These are phyloP conservation scores for Firmiana major DNA, from an alignment of 345 rosid species.

Conservation along the genomic window DNA sequence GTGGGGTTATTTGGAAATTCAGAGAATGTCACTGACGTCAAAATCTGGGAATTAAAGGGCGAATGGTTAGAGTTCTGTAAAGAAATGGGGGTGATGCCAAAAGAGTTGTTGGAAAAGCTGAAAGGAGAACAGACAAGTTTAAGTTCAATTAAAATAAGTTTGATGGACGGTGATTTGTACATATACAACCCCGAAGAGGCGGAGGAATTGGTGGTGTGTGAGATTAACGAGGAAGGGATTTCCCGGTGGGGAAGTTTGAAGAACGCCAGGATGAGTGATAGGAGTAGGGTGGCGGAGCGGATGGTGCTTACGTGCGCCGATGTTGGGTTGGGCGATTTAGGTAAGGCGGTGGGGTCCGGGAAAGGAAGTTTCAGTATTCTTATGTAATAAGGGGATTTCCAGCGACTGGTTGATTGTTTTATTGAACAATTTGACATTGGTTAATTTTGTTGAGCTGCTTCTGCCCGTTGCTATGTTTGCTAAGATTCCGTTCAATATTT, in stretches of 20 bases:
- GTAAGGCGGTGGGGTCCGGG: slow-evolving; percentile 29
- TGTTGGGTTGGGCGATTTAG: slow-evolving; percentile 48
- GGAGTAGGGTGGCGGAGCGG: slow-evolving; percentile 18
- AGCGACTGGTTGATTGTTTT: background rate
- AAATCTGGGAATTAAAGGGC: slow-evolving; percentile 43
- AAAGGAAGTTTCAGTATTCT: slow-evolving; percentile 16
- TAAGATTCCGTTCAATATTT: too few relatives aligned
- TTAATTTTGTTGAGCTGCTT: background rate
- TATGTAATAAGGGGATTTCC: background rate
- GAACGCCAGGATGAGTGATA: slow-evolving; percentile 25
- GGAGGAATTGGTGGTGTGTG: slow-evolving; percentile 41
- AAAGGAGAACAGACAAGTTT: slow-evolving; percentile 19
- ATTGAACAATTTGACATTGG: background rate
- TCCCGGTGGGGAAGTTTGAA: slow-evolving; percentile 41
- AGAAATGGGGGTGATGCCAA: slow-evolving; percentile 55
- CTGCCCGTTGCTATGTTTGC: too few relatives aligned
- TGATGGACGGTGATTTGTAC: slow-evolving; percentile 36
- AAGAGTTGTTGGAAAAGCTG: slow-evolving; percentile 36
- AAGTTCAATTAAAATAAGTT: slow-evolving; percentile 31
- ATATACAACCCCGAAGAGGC: slow-evolving; percentile 23
- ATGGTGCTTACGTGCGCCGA: slow-evolving; percentile 39
- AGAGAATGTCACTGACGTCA: slow-evolving; percentile 35
- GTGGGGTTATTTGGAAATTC: slow-evolving; percentile 38
- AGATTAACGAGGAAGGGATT: slow-evolving; percentile 29
- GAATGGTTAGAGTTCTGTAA: slow-evolving; percentile 20